phyloP scores from a whole-genome alignment of 441 rosid species.

The Biscutella laevigata region DNA sequence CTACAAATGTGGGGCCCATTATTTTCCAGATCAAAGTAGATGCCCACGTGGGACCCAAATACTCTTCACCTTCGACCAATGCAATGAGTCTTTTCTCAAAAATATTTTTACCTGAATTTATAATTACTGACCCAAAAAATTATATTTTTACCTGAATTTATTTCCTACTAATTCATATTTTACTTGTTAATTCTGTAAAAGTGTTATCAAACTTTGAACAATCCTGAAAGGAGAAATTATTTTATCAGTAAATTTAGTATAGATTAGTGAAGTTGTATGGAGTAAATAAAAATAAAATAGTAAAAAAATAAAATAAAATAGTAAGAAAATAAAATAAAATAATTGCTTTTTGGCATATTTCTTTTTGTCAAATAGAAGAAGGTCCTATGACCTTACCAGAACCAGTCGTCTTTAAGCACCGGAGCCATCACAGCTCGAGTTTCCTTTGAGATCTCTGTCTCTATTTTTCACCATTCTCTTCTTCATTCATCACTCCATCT shows the following conservation, averaged over 20 bases:
- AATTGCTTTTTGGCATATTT: slow-evolving; percentile 15
- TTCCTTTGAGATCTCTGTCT: slow-evolving; percentile 21
- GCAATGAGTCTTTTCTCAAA: slow-evolving; percentile 8
- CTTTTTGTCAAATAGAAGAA: slow-evolving; percentile 17
- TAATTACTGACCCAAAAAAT: too few species aligned
- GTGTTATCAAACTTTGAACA: too few species aligned
- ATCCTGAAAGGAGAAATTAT: too few species aligned
- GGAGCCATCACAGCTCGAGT: slow-evolving; percentile 12
- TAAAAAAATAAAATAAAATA: background rate
- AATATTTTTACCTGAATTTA: background rate
- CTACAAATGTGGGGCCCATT: slow-evolving; percentile 21
- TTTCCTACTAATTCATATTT: too few species aligned
- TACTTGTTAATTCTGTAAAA: too few species aligned
- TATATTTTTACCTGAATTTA: slow-evolving; percentile 7
- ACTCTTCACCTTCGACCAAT: slow-evolving; percentile 4
- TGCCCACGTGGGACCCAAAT: slow-evolving; percentile 5
- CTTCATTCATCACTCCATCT: slow-evolving; percentile 19
- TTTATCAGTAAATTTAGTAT: background rate
- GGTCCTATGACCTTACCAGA: slow-evolving; percentile 20
- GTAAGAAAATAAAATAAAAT: background rate
- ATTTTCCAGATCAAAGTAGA: slow-evolving; percentile 12
- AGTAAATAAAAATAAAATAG: background rate
- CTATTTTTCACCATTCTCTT: slow-evolving; percentile 8
- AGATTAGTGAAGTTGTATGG: too few species aligned
- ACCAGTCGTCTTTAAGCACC: slow-evolving; percentile 31